Evolutionary conservation across 768 basidiomycete genomes (phyloP).

Genomic region (Lactarius indigo): DNA sequence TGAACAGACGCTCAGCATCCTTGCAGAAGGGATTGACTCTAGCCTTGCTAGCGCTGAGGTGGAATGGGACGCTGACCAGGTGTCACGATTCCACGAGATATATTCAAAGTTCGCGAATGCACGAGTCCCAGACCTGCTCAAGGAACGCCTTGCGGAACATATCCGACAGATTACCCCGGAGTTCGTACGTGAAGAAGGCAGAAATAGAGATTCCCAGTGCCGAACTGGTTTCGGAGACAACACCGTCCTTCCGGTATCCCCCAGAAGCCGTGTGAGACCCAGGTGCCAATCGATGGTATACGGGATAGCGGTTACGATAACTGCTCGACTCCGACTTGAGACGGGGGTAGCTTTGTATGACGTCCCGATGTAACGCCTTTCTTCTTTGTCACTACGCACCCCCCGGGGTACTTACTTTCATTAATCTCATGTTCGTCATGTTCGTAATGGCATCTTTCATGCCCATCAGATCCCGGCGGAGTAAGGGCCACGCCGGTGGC

Average conservation of each 20-base stretch:
- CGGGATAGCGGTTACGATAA: not conserved
- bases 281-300: not conserved
- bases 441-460: not conserved
- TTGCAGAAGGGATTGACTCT: not conserved
- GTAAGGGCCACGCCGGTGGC: not conserved
- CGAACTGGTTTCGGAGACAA: not conserved
- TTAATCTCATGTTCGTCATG: not conserved
- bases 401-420: not conserved
- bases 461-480: not conserved
- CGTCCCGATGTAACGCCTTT: not conserved
- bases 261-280: not conserved
- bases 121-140: not conserved
- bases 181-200: not conserved
- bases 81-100: not conserved
- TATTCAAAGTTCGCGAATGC: not conserved
- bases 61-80: not conserved
- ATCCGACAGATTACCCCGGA: not conserved
- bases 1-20: not conserved
- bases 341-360: not conserved
- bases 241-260: not conserved
- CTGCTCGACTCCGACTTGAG: not conserved
- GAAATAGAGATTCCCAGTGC: not conserved
- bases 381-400: not conserved
- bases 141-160: not conserved
- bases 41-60: not conserved